Percentiles rank a stretch among this genome's conserved stretches.
Evolutionary conservation across 345 rosid species (phyloP).

Genomic region (Lenwebbia sp.): DNA sequence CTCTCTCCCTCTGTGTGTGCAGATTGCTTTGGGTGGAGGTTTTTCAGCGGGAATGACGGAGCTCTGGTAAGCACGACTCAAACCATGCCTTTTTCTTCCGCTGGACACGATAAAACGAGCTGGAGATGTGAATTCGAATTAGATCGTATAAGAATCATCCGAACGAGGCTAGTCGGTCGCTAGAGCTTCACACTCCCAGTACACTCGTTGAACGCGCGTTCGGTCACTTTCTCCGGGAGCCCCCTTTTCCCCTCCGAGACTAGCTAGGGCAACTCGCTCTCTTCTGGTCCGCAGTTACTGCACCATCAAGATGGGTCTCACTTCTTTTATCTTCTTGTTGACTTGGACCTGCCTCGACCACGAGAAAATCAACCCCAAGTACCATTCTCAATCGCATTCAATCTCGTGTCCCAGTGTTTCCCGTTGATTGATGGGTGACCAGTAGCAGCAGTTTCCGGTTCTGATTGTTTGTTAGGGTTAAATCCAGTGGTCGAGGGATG

Average conservation of each 20-base stretch:
- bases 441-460: neutral
- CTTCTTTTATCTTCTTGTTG: neutral
- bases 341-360: neutral
- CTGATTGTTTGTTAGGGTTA: neutral
- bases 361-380: neutral
- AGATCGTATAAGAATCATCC: neutral
- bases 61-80: constrained; percentile 38
- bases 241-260: no score
- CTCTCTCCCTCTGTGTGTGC: neutral
- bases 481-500: neutral
- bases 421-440: neutral
- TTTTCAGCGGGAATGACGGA: constrained; percentile 54
- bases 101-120: neutral
- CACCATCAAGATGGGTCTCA: neutral
- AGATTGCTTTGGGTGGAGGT: constrained; percentile 63
- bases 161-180: neutral
- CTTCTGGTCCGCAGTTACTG: neutral
- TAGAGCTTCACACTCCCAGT: no score
- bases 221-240: neutral
- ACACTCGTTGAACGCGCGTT: neutral
- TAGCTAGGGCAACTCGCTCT: neutral
- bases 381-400: neutral
- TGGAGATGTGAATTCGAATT: neutral
- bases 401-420: neutral
- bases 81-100: neutral